phyloP scores from a whole-genome alignment of 202 grass and related monocot genomes.

The Panicum hallii region DNA sequence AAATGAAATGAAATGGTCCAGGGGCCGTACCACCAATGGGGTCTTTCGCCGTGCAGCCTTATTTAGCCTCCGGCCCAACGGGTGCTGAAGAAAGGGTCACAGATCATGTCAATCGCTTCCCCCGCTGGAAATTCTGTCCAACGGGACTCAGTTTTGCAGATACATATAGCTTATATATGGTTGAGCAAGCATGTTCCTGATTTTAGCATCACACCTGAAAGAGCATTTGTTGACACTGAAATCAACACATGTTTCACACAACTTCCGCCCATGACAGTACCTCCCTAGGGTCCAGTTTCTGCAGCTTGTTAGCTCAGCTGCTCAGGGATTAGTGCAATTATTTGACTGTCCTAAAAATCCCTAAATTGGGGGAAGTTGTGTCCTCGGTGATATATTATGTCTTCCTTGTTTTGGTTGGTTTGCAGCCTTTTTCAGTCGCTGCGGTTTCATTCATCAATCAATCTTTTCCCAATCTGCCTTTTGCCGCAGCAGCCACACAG shows the following conservation, averaged over 20 bases:
- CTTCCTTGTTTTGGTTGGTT: background rate
- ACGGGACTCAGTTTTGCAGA: too few relatives aligned
- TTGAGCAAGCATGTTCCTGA: background rate
- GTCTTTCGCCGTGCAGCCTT: background rate
- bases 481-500: background rate
- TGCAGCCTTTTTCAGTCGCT: background rate
- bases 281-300: too few relatives aligned
- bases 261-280: background rate
- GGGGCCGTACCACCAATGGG: background rate
- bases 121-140: conserved; percentile 14
- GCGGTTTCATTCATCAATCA: conserved; percentile 5
- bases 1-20: background rate
- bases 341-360: too few relatives aligned
- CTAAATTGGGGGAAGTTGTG: background rate
- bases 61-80: background rate
- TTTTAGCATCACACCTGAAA: background rate
- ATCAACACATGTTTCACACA: background rate
- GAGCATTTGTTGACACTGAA: background rate
- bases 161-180: too few relatives aligned
- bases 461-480: conserved; percentile 13
- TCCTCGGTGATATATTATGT: background rate
- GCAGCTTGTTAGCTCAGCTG: background rate
- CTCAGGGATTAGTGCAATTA: background rate
- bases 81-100: background rate
- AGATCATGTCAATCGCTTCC: conserved; percentile 17